Evolutionary conservation across 164 flowering plant genomes (phyloP), one percentile per base, ranked within the genome.

Genomic region (Aristolochia fimbriata): DNA sequence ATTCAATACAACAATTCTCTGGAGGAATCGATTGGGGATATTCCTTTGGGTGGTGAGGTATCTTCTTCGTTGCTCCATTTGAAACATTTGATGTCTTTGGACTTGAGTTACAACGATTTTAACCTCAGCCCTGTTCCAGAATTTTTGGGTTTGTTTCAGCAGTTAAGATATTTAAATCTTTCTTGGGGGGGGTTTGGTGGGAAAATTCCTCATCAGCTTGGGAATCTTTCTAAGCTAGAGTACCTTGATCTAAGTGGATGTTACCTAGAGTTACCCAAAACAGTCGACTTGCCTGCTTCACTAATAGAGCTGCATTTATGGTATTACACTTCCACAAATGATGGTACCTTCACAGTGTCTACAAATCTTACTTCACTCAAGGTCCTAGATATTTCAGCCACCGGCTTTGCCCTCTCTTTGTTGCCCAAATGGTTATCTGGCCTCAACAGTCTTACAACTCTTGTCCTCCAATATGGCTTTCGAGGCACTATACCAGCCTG

Each of bases 161-260:
- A 59, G 13, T 13, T 57, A 15, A n/a, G 15, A 57, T 37, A 37
- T 20, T 22, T 57, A n/a, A 57, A 57, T 24, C 30, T 27, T 27
- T 27, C 30, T 27, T 27, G 30, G 30, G 2, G 30, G 3, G 5
- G 5, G 3, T 33, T 57, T 15, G 30, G 30, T 27, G 30, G 30
- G 30, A 19, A 6, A 15, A 20, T 57, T 57, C 60, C 60, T 9
- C 60, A 21, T 9, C 16, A 57, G 22, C 24, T 57, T 3, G 60
- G 60, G 7, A 57, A 57, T 20, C 60, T 57, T 46, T 57, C 60
- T 20, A 57, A 15, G 4, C 25, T 57, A 11, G 12, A 20, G 37
- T 21, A 57, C 17, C 47, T 57, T 19, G 60, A 57, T 41, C 23
- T 55, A n/a, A 24, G 22, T 16, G 52, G 19, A 15, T 49, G 8